Conservation (phyloP, 1,139 yeast genomes). For the Geotrichum klebahnii region DNA sequence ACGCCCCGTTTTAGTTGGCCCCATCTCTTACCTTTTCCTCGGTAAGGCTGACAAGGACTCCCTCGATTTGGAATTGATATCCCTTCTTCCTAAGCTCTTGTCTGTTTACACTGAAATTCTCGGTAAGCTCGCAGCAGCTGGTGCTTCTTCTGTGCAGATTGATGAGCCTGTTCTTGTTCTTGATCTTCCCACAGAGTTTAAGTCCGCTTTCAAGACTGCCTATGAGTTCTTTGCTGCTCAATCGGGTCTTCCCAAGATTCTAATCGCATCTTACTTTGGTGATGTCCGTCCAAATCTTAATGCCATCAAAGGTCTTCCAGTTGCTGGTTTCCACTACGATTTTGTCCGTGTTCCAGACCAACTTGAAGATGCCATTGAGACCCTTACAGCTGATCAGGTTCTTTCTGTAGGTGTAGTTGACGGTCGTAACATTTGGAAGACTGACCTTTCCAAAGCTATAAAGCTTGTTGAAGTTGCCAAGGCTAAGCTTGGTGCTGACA, state of each 20-base stretch:
- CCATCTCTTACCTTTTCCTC: constrained; percentile 86
- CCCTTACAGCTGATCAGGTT: constrained; percentile 63
- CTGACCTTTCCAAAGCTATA: constrained; percentile 83
- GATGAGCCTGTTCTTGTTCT: constrained; percentile 96
- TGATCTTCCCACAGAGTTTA: constrained; percentile 80
- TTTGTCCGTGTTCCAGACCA: constrained; percentile 95
- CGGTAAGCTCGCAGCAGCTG: constrained; percentile 85
- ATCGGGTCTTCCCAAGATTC: constrained; percentile 68
- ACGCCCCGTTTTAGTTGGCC: constrained; percentile 95
- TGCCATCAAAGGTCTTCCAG: constrained; percentile 85
- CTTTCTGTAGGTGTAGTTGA: constrained; percentile 95
- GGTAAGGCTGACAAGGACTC: constrained; percentile 99
- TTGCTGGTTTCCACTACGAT: constrained; percentile 94
- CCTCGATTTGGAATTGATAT: constrained; percentile 86
- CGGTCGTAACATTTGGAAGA: constrained; percentile 99
- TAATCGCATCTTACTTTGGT: constrained; percentile 92
- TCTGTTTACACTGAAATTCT: constrained; percentile 91
- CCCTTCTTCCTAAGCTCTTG: constrained; percentile 77
- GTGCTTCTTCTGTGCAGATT: constrained; percentile 91
- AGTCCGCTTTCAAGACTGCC: constrained; percentile 82
- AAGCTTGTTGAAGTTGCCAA: constrained; percentile 76
- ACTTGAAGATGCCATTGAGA: constrained; percentile 71
- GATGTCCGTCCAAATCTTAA: constrained; percentile 94
- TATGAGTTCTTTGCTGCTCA: constrained; percentile 64
- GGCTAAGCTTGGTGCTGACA: constrained; percentile 78